Percentiles rank a stretch among this genome's conserved stretches.
These are phyloP conservation scores for Russula earlei DNA, from an alignment of 768 basidiomycete species.

Conservation along the genomic window DNA sequence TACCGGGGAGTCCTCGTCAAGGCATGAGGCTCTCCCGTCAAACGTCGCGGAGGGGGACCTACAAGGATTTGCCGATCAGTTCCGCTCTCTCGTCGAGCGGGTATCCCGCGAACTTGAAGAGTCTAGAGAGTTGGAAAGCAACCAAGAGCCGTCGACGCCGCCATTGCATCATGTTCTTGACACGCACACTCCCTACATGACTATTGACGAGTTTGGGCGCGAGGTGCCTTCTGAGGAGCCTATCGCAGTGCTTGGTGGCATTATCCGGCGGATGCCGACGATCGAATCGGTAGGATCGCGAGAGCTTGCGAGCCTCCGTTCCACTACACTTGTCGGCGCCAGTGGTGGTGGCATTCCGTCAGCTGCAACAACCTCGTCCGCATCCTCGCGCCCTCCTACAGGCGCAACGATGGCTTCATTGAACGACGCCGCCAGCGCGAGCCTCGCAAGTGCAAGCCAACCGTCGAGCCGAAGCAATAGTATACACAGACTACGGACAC, in stretches of 20 bases:
- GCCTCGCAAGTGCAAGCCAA: constrained; percentile 8
- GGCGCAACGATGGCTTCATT: constrained; percentile 12
- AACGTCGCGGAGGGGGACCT: constrained; percentile 28
- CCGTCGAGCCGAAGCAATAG: constrained; percentile 16
- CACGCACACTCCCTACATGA: constrained; percentile 25
- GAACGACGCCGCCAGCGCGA: constrained; percentile 9
- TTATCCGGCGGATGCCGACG: constrained; percentile 68
- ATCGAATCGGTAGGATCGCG: constrained; percentile 69
- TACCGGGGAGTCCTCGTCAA: neutral
- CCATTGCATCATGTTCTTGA: constrained; percentile 16
- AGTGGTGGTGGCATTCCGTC: neutral
- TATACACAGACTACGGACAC: constrained; percentile 2
- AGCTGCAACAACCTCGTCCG: neutral
- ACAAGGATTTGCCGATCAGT: constrained; percentile 39
- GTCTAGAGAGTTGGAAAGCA: constrained; percentile 30
- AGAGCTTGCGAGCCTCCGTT: constrained; percentile 33
- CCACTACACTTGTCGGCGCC: neutral
- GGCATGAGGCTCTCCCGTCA: neutral
- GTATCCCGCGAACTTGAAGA: constrained; percentile 46
- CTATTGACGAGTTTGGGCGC: constrained; percentile 34
- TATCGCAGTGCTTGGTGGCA: constrained; percentile 52
- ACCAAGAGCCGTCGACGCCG: neutral
- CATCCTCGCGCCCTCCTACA: constrained; percentile 16
- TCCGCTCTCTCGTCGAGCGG: constrained; percentile 41
- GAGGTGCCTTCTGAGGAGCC: constrained; percentile 37